phyloP scores from a whole-genome alignment of 352 stramenopile genomes.

The Pythium rishiriense region DNA sequence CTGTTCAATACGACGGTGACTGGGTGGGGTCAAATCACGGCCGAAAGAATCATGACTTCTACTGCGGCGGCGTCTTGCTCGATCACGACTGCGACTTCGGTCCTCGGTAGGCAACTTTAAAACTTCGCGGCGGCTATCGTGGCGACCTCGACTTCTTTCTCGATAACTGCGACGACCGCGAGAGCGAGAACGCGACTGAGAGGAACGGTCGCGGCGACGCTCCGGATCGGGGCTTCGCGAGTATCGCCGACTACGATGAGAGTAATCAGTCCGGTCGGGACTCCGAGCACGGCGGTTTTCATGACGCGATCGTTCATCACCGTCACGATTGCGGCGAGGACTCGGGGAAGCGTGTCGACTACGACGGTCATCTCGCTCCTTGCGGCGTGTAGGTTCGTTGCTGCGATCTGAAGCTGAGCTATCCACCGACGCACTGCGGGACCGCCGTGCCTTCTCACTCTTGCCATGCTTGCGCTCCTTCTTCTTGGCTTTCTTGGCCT shows the following conservation, averaged over 20 bases:
- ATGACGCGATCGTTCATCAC: neutral
- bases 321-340: neutral
- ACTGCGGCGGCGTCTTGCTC: constrained; percentile 6
- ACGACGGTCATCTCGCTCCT: constrained; percentile 20
- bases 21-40: neutral
- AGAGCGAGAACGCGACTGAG: neutral
- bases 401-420: constrained; percentile 17
- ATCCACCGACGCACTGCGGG: constrained; percentile 27
- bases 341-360: neutral
- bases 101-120: neutral
- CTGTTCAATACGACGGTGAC: neutral
- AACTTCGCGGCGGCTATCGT: neutral
- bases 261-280: neutral
- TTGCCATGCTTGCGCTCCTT: constrained; percentile 57
- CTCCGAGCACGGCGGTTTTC: neutral
- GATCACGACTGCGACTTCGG: constrained; percentile 8
- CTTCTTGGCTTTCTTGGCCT: constrained; percentile 70
- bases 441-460: constrained; percentile 41
- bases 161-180: constrained; percentile 7
- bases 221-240: neutral
- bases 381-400: neutral
- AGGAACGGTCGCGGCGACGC: neutral
- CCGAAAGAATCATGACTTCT: constrained; percentile 18
- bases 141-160: constrained; percentile 13
- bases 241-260: neutral